Evolutionary conservation across 2,329 filamentous ascomycete genomes (phyloP).

Genomic region (Emergomyces africanus): DNA sequence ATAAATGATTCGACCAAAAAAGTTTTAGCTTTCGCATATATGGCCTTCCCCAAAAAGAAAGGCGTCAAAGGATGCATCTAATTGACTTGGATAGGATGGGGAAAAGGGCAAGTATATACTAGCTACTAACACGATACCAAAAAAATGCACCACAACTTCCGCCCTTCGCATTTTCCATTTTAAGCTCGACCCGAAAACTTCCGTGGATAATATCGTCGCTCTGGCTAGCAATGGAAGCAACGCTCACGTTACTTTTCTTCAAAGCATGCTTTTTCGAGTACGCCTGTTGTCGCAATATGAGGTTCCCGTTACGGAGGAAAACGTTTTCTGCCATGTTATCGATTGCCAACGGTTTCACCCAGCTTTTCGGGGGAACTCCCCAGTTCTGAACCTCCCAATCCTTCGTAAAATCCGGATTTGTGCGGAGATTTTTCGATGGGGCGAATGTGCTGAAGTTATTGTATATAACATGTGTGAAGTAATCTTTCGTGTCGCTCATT

Average conservation of each 20-base stretch:
- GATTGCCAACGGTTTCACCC: slow-evolving; percentile 13
- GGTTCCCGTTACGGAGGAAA: slow-evolving; percentile 13
- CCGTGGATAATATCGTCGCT: slow-evolving; percentile 15
- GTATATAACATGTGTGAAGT: slow-evolving; percentile 17
- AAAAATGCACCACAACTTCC: slow-evolving; percentile 19
- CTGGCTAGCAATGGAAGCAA: slow-evolving; percentile 16
- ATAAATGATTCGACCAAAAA: background rate
- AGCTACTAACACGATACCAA: slow-evolving; percentile 19
- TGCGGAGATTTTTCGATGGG: slow-evolving; percentile 10
- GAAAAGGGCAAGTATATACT: background rate
- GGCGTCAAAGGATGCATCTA: too few species aligned
- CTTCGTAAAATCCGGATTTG: slow-evolving; percentile 12
- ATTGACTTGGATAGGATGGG: too few species aligned
- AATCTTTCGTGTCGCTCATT: slow-evolving; percentile 11
- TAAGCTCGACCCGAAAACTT: slow-evolving; percentile 17
- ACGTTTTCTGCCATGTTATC: slow-evolving; percentile 17
- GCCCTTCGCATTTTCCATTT: slow-evolving; percentile 15
- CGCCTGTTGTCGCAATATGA: slow-evolving; percentile 15
- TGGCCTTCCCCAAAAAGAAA: background rate
- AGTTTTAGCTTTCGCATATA: background rate
- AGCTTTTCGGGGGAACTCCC: slow-evolving; percentile 13
- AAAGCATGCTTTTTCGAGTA: slow-evolving; percentile 12
- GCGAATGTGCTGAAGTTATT: slow-evolving; percentile 15
- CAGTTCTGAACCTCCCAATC: slow-evolving; percentile 19
- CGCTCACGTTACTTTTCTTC: slow-evolving; percentile 13